Conservation (phyloP, 345 rosid genomes). For the Brassica juncea region DNA sequence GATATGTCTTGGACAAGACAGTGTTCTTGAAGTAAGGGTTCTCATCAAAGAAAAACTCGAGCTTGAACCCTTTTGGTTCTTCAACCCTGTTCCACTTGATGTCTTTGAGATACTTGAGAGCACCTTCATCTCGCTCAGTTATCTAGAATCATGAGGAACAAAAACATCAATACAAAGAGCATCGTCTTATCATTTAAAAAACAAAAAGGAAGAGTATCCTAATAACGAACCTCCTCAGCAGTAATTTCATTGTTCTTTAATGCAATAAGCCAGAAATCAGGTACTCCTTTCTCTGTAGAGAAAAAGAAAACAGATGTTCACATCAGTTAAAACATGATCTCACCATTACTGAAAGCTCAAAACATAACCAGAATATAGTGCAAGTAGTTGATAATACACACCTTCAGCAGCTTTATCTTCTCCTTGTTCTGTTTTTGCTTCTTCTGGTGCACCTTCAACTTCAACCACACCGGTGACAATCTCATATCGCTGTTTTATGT, state of each 20-base stretch:
- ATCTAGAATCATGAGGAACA: conserved; percentile 47
- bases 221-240: conserved; percentile 69
- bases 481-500: conserved; percentile 62
- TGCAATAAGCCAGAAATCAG: conserved; percentile 91
- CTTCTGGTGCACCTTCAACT: conserved; percentile 57
- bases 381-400: conserved; percentile 19
- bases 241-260: conserved; percentile 96
- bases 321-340: conserved; percentile 17
- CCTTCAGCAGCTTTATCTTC: conserved; percentile 68
- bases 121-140: conserved; percentile 94
- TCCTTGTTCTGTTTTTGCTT: conserved; percentile 52
- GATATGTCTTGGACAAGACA: conserved; percentile 83
- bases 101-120: conserved; percentile 80
- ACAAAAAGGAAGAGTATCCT: neutral
- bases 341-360: neutral
- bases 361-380: neutral
- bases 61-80: conserved; percentile 96
- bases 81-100: conserved; percentile 83
- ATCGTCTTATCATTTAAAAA: neutral
- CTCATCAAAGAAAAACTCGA: conserved; percentile 82
- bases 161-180: neutral
- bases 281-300: conserved; percentile 86
- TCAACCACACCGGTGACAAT: conserved; percentile 83
- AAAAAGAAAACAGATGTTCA: neutral
- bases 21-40: conserved; percentile 89